Percentiles rank a stretch among this genome's conserved stretches.
These are phyloP conservation scores for Aurantiochytrium sp. DNA, from an alignment of 108 stramenopile genomes.

Conservation along the genomic window DNA sequence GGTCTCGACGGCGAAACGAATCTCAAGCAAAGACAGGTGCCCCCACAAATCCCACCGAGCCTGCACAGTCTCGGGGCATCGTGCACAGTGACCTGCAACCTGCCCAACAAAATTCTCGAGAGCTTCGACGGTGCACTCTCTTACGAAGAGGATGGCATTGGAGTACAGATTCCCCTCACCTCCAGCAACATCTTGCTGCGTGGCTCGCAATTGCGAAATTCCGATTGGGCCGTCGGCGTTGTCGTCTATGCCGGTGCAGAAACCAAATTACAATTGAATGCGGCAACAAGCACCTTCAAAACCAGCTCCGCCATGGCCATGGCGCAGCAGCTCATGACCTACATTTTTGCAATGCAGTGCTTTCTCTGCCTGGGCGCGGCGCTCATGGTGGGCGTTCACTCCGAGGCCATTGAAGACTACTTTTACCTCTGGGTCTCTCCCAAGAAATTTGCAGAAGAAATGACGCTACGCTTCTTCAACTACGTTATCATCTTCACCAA, in stretches of 20 bases:
- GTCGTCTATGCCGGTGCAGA: constrained; percentile 89
- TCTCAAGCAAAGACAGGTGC: constrained; percentile 76
- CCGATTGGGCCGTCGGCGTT: constrained; percentile 87
- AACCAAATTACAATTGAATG: constrained; percentile 62
- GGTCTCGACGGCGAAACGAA: constrained; percentile 97
- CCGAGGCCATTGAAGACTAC: neutral
- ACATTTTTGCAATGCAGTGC: neutral
- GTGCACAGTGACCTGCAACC: neutral
- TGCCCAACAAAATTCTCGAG: constrained; percentile 14
- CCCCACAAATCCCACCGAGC: constrained; percentile 51
- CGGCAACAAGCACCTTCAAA: neutral
- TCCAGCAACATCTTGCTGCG: constrained; percentile 71
- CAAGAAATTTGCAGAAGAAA: neutral
- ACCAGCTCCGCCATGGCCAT: neutral
- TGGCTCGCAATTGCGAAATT: constrained; percentile 85
- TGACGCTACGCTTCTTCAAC: constrained; percentile 45
- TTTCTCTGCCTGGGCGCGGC: neutral
- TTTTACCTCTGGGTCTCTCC: neutral
- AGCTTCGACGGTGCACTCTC: constrained; percentile 25
- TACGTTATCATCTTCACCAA: constrained; percentile 61
- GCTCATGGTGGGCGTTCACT: neutral
- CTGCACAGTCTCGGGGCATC: constrained; percentile 17
- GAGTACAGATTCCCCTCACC: neutral
- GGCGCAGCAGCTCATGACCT: neutral
- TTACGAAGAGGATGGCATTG: neutral